Evolutionary conservation across 495 filamentous ascomycete genomes (phyloP), one percentile per base, ranked within the genome.

Genomic region (Lasiosphaeria hispida): DNA sequence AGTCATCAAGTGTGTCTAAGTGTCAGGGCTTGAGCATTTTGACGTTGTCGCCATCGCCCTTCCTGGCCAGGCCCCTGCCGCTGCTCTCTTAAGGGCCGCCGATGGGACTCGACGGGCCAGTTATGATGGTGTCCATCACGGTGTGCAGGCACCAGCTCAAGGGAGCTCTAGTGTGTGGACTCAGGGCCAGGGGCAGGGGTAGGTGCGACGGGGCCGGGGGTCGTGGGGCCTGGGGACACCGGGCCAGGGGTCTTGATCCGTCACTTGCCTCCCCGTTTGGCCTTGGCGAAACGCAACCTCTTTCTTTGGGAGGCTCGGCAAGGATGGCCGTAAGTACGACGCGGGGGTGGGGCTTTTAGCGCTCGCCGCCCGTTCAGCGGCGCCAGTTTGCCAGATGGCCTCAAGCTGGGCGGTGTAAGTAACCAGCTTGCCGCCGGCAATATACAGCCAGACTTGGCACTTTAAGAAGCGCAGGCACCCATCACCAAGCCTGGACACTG

Each of bases 91-190:
- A 14, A 13, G 43, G n/a, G 43, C 43, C 23, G 23, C 23, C 23
- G 23, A 5, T 30, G 5, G 23, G 23, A 30, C 23, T 30, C 23
- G 23, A 30, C 43, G 30, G 47, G 47, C 47, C 47, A 49, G 47
- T 49, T 17, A 35, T 49, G 11, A 49, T 49, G 47, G 47, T 38
- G 48, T 51, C 48, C 48, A 51, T 51, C 48, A 30, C 48, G 35
- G 23, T 17, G 35, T 51, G 35, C 37, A 7, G 45, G 45, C 23
- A 48, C 45, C 3, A 48, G 45, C 45, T n/a, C 33, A 17, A 48
- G 45, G 18, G 18, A 48, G 45, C 45, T 48, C 45, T 48, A 17
- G 45, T 48, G 45, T 17, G 45, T 48, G 45, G 18, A 48, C 45
- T 48, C 13, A 13, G 43, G 43, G 43, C 43, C n/a, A 17, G 18